Conservation (phyloP, 1,284 basidiomycete genomes). For the Sphaerobolus stellatus region DNA sequence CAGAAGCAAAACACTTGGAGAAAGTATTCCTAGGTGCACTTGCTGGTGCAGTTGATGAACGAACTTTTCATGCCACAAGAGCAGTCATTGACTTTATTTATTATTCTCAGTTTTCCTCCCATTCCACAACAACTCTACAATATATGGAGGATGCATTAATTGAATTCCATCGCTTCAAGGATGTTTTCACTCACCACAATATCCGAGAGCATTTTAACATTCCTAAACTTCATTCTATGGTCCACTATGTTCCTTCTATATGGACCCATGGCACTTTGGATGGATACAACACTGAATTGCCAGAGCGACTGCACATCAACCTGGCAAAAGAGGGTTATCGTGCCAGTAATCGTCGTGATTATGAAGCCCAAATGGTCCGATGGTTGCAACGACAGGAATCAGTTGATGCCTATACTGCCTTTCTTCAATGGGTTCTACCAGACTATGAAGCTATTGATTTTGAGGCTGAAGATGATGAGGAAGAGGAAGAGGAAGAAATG, state of each 20-base stretch:
- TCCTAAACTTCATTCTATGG: slow-evolving; percentile 23
- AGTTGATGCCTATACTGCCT: too few species aligned
- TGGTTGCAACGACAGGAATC: too few species aligned
- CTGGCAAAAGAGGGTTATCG: slow-evolving; percentile 24
- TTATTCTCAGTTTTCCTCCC: slow-evolving; percentile 3
- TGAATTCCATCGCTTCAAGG: slow-evolving; percentile 16
- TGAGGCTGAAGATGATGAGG: slow-evolving; percentile 4
- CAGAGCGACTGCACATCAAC: slow-evolving; percentile 30
- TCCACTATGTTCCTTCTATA: slow-evolving; percentile 24
- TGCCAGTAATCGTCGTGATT: slow-evolving; percentile 20
- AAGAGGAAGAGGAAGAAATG: slow-evolving; percentile 10
- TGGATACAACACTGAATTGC: slow-evolving; percentile 26
- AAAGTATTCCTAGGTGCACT: slow-evolving; percentile 17
- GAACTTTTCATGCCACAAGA: background rate
- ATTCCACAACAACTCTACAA: slow-evolving; percentile 8
- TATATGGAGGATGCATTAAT: slow-evolving; percentile 12
- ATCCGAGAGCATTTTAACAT: slow-evolving; percentile 16
- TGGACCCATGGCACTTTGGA: slow-evolving; percentile 30
- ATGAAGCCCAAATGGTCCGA: too few species aligned
- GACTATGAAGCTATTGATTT: too few species aligned
- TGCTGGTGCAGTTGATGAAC: slow-evolving; percentile 7
- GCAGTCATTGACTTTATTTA: slow-evolving; percentile 17
- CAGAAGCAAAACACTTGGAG: background rate
- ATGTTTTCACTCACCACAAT: slow-evolving; percentile 9
- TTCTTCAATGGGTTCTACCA: too few species aligned